Percentiles rank a stretch among this genome's conserved stretches.
Evolutionary conservation across 2,329 filamentous ascomycete genomes (phyloP).

Genomic region (Drechslerella dactyloides): DNA sequence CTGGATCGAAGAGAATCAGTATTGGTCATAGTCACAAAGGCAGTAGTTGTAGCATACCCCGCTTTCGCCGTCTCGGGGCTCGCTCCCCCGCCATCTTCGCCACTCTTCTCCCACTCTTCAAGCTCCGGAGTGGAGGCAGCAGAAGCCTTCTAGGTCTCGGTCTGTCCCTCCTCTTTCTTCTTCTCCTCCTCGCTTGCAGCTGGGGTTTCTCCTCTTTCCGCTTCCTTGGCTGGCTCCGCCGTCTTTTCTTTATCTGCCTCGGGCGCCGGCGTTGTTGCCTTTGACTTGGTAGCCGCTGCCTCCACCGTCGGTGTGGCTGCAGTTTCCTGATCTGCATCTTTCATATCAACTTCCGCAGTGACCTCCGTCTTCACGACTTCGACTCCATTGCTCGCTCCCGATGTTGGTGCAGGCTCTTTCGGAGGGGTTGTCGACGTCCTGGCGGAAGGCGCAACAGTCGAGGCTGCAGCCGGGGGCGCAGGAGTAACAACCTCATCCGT

Average conservation of each 20-base stretch:
- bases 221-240: slow-evolving; percentile 19
- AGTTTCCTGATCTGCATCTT: slow-evolving; percentile 48
- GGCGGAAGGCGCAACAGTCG: slow-evolving; percentile 12
- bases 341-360: slow-evolving; percentile 49
- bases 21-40: neutral
- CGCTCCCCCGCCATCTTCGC: neutral
- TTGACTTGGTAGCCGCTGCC: slow-evolving; percentile 38
- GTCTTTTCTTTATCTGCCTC: slow-evolving; percentile 48
- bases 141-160: slow-evolving; percentile 30
- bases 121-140: slow-evolving; percentile 32
- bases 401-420: slow-evolving; percentile 32
- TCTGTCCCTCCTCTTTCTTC: slow-evolving; percentile 26
- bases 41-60: neutral
- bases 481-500: slow-evolving; percentile 44
- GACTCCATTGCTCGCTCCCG: slow-evolving; percentile 14
- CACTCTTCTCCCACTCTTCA: slow-evolving; percentile 30
- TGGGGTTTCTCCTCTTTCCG: slow-evolving; percentile 13
- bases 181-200: slow-evolving; percentile 20
- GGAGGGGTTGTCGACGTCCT: slow-evolving; percentile 9
- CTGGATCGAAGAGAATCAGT: neutral
- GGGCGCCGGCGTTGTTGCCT: slow-evolving; percentile 13
- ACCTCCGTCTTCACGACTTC: slow-evolving; percentile 29
- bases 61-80: neutral
- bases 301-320: slow-evolving; percentile 33
- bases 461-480: slow-evolving; percentile 24